Conservation (phyloP, 2,329 filamentous ascomycete genomes). For the Cytospora mali region DNA sequence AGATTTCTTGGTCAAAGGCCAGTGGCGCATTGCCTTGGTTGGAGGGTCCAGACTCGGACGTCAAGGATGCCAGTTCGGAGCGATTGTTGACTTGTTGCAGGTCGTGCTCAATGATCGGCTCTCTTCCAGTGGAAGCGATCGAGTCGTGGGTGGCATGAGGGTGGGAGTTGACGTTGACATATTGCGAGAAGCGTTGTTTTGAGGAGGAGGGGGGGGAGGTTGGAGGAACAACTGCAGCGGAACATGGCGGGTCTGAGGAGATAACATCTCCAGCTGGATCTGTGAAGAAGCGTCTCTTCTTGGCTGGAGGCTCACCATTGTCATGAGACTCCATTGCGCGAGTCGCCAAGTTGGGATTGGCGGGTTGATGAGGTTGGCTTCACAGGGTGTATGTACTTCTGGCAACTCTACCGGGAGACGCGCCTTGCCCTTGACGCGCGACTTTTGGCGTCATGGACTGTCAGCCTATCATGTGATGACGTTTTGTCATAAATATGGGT, state of each 20-base stretch:
- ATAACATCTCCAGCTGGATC: slow-evolving; percentile 30
- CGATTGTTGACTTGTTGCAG: slow-evolving; percentile 31
- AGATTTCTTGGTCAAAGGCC: slow-evolving; percentile 58
- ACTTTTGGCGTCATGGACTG: slow-evolving; percentile 36
- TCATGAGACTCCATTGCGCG: slow-evolving; percentile 26
- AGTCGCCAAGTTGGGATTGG: slow-evolving; percentile 30
- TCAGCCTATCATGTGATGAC: slow-evolving; percentile 45
- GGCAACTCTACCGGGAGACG: slow-evolving; percentile 39
- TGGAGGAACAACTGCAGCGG: neutral
- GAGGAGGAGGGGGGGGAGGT: neutral
- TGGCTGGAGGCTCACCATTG: slow-evolving; percentile 23
- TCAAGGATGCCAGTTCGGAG: slow-evolving; percentile 5
- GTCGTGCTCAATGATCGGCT: neutral
- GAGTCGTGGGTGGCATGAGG: neutral
- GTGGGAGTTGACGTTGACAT: slow-evolving; percentile 32
- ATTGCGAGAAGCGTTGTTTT: slow-evolving; percentile 33
- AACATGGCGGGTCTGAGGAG: slow-evolving; percentile 11
- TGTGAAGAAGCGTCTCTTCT: slow-evolving; percentile 31
- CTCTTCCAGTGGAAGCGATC: no score
- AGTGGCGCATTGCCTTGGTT: slow-evolving; percentile 36
- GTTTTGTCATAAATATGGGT: slow-evolving; percentile 30
- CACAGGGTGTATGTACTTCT: neutral
- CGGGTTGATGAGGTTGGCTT: neutral
- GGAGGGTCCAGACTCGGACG: slow-evolving; percentile 23
- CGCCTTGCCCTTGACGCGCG: slow-evolving; percentile 38